These are phyloP conservation scores for Candida loeiensis DNA, from an alignment of 805 yeast species.

Conservation along the genomic window DNA sequence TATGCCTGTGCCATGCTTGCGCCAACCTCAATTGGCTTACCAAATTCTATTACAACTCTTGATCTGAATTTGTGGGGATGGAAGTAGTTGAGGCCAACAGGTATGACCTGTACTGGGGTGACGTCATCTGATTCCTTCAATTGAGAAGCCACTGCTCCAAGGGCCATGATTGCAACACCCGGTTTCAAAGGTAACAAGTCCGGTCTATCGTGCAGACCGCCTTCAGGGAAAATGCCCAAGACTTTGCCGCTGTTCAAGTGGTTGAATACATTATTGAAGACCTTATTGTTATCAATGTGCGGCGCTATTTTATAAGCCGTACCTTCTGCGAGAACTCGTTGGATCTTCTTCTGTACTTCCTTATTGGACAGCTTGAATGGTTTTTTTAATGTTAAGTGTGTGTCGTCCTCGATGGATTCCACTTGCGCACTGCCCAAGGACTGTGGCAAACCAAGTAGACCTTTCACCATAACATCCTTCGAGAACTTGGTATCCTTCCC, in stretches of 20 bases:
- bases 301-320: slow-evolving; percentile 35
- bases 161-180: slow-evolving; percentile 45
- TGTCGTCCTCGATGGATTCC: slow-evolving; percentile 28
- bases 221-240: slow-evolving; percentile 43
- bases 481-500: slow-evolving; percentile 36
- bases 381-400: slow-evolving; percentile 21
- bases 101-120: slow-evolving; percentile 29
- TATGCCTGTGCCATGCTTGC: slow-evolving; percentile 27
- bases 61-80: slow-evolving; percentile 41
- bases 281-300: slow-evolving; percentile 35
- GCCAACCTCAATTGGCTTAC: slow-evolving; percentile 37
- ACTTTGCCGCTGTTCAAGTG: slow-evolving; percentile 32
- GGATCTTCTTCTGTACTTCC: slow-evolving; percentile 13
- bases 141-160: slow-evolving; percentile 35
- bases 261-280: slow-evolving; percentile 36
- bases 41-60: slow-evolving; percentile 41
- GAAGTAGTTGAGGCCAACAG: slow-evolving; percentile 42
- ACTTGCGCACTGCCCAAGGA: slow-evolving; percentile 35
- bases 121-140: slow-evolving; percentile 15
- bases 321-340: slow-evolving; percentile 21
- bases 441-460: slow-evolving; percentile 35
- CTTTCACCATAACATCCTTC: slow-evolving; percentile 30
- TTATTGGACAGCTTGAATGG: slow-evolving; percentile 21
- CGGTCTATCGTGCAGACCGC: slow-evolving; percentile 43
- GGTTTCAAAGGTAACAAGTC: slow-evolving; percentile 42